Evolutionary conservation across 257 asterid genomes (phyloP).

Genomic region (Solanum bukasovii): DNA sequence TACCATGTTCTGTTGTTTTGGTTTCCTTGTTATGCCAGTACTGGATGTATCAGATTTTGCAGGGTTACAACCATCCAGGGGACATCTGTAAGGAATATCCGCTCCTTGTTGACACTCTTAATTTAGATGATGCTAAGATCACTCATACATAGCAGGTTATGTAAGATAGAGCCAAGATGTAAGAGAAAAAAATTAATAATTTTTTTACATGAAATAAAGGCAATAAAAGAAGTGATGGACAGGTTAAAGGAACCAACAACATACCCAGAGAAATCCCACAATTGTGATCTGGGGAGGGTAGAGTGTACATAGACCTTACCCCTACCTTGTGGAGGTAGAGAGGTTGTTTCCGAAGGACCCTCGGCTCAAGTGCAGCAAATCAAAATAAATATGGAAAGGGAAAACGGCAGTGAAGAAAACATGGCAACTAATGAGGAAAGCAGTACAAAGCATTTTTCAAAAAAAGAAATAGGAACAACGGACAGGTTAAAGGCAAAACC

Average conservation of each 20-base stretch:
- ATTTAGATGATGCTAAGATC: not conserved
- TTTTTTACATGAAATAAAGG: not conserved
- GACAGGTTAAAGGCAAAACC: not conserved
- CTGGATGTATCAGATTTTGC: not conserved
- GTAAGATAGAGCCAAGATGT: not conserved
- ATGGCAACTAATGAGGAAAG: not conserved
- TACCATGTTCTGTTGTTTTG: not conserved
- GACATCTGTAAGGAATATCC: not conserved
- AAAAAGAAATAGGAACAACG: not conserved
- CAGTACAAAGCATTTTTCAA: not conserved
- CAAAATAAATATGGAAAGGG: not conserved
- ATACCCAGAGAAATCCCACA: not conserved
- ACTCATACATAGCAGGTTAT: not conserved
- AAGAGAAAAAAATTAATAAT: not conserved
- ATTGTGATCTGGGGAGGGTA: not conserved
- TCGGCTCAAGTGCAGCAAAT: not conserved
- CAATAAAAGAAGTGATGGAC: not conserved
- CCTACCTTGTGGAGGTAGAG: not conserved
- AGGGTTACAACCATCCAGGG: not conserved
- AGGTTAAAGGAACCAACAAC: not conserved
- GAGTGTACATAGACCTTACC: not conserved
- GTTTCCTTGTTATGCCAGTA: not conserved
- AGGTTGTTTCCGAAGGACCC: not conserved
- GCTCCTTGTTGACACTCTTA: not conserved
- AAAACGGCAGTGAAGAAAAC: not conserved